These are phyloP conservation scores for Leccinum fibrillosum DNA, from an alignment of 768 basidiomycete species.

Conservation along the genomic window DNA sequence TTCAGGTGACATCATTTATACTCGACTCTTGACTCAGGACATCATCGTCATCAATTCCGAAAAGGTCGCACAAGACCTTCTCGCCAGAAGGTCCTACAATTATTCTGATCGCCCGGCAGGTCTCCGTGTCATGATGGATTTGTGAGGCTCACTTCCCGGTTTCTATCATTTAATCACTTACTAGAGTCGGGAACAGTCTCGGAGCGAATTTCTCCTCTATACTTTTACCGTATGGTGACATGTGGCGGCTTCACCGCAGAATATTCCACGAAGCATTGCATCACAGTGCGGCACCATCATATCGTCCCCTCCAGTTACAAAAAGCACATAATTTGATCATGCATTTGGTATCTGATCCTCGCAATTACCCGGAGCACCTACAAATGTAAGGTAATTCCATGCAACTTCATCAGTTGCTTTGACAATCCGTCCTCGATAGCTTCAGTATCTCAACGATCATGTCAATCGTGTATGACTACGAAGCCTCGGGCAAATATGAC, in stretches of 20 bases:
- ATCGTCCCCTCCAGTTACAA: conserved; percentile 31
- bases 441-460: conserved; percentile 21
- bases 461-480: conserved; percentile 26
- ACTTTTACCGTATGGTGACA: not conserved
- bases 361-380: conserved; percentile 19
- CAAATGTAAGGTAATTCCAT: conserved; percentile 10
- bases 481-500: conserved; percentile 13
- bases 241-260: not conserved
- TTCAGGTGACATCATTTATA: conserved; percentile 21
- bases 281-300: conserved; percentile 18
- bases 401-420: not conserved
- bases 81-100: conserved; percentile 16
- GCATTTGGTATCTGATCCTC: conserved; percentile 23
- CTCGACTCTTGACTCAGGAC: conserved; percentile 2
- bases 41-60: conserved; percentile 27
- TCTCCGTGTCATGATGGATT: conserved; percentile 13
- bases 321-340: conserved; percentile 32
- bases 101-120: conserved; percentile 23
- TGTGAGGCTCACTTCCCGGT: conserved; percentile 9
- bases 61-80: conserved; percentile 21
- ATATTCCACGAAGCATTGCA: not conserved
- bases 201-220: conserved; percentile 13
- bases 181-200: conserved; percentile 10
- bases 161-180: not conserved
- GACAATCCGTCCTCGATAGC: conserved; percentile 4